phyloP scores from a whole-genome alignment of 2,329 filamentous ascomycete species.

The Penicillium polonicum region DNA sequence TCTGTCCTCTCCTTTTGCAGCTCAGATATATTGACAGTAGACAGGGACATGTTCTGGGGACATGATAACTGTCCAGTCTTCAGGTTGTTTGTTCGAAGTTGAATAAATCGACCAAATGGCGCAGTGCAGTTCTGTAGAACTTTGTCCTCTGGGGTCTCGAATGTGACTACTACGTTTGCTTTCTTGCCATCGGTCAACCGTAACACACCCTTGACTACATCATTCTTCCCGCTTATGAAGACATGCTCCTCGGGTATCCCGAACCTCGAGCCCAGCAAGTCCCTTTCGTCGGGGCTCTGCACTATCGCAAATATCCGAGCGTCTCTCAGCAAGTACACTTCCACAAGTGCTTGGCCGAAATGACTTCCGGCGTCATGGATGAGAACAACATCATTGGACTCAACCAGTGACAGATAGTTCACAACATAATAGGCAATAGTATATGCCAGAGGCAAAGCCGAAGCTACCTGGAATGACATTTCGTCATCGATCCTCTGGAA shows the following conservation, averaged over 20 bases:
- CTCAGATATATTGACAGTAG: constrained; percentile 16
- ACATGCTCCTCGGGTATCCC: constrained; percentile 15
- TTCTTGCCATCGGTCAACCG: constrained; percentile 4
- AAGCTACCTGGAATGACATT: constrained; percentile 26
- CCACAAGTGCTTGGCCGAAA: constrained; percentile 25
- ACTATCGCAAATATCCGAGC: constrained; percentile 19
- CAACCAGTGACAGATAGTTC: constrained; percentile 17
- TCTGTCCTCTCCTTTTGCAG: constrained; percentile 9
- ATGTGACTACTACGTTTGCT: constrained; percentile 20
- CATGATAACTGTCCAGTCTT: background rate
- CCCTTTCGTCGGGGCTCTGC: constrained; percentile 3
- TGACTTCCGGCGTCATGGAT: constrained; percentile 30
- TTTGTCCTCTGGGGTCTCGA: background rate
- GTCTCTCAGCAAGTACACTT: constrained; percentile 13
- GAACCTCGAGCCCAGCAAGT: constrained; percentile 8
- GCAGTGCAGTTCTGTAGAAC: constrained; percentile 14
- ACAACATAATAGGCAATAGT: constrained; percentile 24
- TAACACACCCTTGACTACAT: constrained; percentile 7
- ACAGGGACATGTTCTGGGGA: constrained; percentile 13
- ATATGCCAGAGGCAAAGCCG: constrained; percentile 23
- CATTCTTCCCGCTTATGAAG: constrained; percentile 7
- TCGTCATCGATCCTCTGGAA: constrained; percentile 23
- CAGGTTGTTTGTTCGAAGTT: constrained; percentile 24
- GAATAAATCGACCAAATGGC: constrained; percentile 32
- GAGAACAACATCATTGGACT: constrained; percentile 26